A percentile compares a stretch with the other conserved stretches of the same genome.
These are phyloP conservation scores for Pterothamnion heteromorphum DNA, from an alignment of 31 red algal species.

Conservation along the genomic window DNA sequence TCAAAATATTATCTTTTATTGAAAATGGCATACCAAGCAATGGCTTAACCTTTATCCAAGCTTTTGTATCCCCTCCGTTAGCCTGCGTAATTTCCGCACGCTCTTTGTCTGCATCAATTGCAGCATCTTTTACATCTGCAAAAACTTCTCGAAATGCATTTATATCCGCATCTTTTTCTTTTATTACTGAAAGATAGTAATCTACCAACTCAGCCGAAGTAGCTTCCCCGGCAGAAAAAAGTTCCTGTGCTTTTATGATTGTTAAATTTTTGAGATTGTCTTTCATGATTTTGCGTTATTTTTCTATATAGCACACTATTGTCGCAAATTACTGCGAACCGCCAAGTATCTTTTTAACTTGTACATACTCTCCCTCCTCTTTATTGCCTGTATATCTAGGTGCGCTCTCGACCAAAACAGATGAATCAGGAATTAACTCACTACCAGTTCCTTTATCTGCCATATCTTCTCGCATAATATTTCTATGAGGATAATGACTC, in stretches of 20 bases:
- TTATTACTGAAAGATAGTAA: not conserved
- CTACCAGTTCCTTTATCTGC: not conserved
- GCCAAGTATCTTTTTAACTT: not conserved
- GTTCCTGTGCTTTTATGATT: too few species aligned
- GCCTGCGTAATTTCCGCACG: not conserved
- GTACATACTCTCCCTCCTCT: not conserved
- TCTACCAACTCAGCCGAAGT: not conserved
- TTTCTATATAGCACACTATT: too few species aligned
- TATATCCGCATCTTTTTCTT: not conserved
- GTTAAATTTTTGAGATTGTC: too few species aligned
- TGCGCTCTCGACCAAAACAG: not conserved
- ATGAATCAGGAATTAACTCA: not conserved
- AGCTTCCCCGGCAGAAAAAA: not conserved
- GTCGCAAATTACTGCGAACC: not conserved
- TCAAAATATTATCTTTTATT: constrained; percentile 81
- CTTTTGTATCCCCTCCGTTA: not conserved
- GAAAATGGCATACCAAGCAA: constrained; percentile 72
- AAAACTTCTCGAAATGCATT: not conserved
- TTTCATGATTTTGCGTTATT: too few species aligned
- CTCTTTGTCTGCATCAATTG: not conserved
- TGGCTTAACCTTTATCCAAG: constrained; percentile 39
- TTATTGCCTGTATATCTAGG: not conserved
- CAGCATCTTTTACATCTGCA: not conserved
- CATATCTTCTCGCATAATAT: not conserved
- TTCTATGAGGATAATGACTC: too few species aligned